Percentiles rank a stretch among this genome's conserved stretches.
phyloP scores from a whole-genome alignment of 2,329 filamentous ascomycete species.

The Colletotrichum cereale region DNA sequence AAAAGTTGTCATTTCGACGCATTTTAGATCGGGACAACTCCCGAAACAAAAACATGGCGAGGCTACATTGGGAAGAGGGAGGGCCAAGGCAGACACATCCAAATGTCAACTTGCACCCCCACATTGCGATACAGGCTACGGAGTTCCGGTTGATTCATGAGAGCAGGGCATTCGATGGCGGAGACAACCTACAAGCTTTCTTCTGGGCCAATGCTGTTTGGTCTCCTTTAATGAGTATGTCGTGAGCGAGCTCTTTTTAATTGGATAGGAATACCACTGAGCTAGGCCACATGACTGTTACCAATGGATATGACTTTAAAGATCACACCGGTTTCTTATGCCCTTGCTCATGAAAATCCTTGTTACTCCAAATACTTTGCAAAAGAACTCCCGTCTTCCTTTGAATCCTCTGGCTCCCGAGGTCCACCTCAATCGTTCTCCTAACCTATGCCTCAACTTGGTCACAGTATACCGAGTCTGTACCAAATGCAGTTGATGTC shows the following conservation, averaged over 20 bases:
- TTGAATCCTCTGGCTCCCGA: accelerated
- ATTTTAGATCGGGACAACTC: background rate
- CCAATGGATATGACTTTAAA: background rate
- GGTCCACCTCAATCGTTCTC: too few relatives aligned
- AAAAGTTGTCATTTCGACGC: background rate
- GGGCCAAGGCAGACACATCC: background rate
- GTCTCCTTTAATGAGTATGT: background rate
- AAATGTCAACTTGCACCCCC: background rate
- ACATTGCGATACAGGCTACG: background rate
- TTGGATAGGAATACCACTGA: background rate
- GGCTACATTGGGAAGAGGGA: background rate
- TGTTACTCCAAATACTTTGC: too few relatives aligned
- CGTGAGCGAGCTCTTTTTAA: background rate
- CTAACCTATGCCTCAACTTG: background rate
- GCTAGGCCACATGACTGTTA: background rate
- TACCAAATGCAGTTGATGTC: too few relatives aligned
- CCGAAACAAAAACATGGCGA: background rate
- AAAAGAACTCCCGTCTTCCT: too few relatives aligned
- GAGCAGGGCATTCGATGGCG: background rate
- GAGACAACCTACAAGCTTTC: background rate
- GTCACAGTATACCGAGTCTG: background rate
- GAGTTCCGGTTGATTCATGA: background rate
- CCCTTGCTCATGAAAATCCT: too few relatives aligned
- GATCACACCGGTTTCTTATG: background rate
- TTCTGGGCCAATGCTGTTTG: background rate